Base-by-base conservation (phyloP, 108 stramenopile genomes). In the Licmophora abbreviata region DNA sequence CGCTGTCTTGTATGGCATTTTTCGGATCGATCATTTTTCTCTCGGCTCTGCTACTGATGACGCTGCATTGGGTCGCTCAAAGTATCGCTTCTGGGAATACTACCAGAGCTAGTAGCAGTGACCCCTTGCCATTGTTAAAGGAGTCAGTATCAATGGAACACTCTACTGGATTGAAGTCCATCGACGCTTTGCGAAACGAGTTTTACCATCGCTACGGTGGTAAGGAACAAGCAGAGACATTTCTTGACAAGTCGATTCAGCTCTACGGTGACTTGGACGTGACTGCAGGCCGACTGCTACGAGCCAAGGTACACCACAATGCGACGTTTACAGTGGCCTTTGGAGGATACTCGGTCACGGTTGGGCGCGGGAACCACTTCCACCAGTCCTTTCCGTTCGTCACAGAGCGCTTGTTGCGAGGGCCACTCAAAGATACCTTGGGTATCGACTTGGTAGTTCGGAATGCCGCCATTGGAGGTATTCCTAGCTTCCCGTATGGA, bases 391-490 rank as follows among this genome's bases (percentile, higher is more conserved):
- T 66, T 59, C 84, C 84, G 10, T 81, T 85, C 63, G 73, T 74
- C 11, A 23, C 79, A 68, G 48, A 77, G 61, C 42, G 54, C 20
- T 23, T 79, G 1, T 32, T 81, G 25, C 44, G 51, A 50, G 48
- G 54, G 3, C 33, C 66, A 17, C 46, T 85, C 32, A 28, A 29
- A 58, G 43, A 65, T 20, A 12, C 34, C 1, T 46, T 85, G 7
- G 53, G 66, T 24, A 56, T 71, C 12, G 54, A 71, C 0, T 44
- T 76, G 30, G 24, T 50, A 15, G 74, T 85, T 22, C 59, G 48
- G 2, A 85, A 85, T 59, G 79, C 79, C 0, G 84, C 79, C 7
- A 81, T 85, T 66, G 84, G 84, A 37, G 84, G 79, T 25, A 44
- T 63, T 8, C 79, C 84, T 14, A 48, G 61, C 18, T 85, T 85